These are phyloP conservation scores for Arthrinium phaeospermum DNA, from an alignment of 2,329 filamentous ascomycete genomes.

Conservation along the genomic window DNA sequence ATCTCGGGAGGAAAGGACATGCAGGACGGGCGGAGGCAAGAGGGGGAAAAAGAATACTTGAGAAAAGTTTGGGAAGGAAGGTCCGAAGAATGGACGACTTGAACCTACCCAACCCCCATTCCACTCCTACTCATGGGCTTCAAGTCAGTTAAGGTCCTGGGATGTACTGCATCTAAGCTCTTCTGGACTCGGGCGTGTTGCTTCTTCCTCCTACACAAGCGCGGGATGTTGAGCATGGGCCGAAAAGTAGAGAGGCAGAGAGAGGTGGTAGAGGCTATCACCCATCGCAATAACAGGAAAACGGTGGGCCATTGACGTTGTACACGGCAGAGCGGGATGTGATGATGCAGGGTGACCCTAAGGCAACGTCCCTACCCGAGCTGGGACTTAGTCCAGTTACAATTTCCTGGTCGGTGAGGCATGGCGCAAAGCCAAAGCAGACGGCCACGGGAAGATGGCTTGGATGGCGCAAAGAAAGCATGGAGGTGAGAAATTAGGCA, in stretches of 20 bases:
- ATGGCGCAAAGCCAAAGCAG: constrained; percentile 14
- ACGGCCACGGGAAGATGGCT: background rate
- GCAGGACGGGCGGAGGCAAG: background rate
- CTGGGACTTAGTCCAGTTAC: constrained; percentile 6
- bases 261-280: constrained; percentile 11
- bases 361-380: constrained; percentile 12
- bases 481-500: constrained; percentile 7
- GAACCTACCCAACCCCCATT: background rate
- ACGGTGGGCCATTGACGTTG: constrained; percentile 15
- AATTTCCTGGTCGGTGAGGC: constrained; percentile 11
- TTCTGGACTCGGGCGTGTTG: constrained; percentile 4
- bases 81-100: background rate
- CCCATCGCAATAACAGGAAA: background rate
- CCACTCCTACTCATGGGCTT: background rate
- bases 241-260: constrained; percentile 22
- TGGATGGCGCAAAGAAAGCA: constrained; percentile 14
- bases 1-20: background rate
- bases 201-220: constrained; percentile 13
- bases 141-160: background rate
- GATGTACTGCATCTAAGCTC: background rate
- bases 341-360: constrained; percentile 10
- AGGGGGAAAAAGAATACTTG: background rate
- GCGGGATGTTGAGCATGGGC: constrained; percentile 27
- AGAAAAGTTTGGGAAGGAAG: background rate
- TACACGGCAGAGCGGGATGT: constrained; percentile 12